Evolutionary conservation across 106 monocot genomes (phyloP).

Genomic region (Dendrobium nobile): DNA sequence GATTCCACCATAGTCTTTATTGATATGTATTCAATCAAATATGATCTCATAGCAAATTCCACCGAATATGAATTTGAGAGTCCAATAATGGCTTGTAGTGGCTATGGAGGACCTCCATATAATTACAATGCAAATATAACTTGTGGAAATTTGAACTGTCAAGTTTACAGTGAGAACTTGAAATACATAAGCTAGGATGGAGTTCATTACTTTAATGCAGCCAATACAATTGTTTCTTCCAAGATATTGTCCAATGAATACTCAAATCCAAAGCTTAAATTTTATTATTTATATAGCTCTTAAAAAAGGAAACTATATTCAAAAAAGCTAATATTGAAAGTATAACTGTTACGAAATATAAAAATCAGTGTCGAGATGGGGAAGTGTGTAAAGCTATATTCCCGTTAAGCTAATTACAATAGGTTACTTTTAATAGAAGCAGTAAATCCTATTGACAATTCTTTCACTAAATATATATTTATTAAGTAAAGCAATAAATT

Average conservation of each 20-base stretch:
- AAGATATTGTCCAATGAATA: slow-evolving; percentile 53
- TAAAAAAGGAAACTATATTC: not conserved
- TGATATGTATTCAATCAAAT: slow-evolving; percentile 57
- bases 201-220: slow-evolving; percentile 73
- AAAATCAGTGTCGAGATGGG: no score
- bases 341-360: no score
- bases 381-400: no score
- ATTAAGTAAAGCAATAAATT: no score
- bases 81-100: not conserved
- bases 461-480: no score
- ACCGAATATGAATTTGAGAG: slow-evolving; percentile 39
- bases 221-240: slow-evolving; percentile 40
- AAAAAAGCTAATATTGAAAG: not conserved
- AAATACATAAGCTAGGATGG: slow-evolving; percentile 71
- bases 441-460: no score
- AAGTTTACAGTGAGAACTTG: no score
- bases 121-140: no score
- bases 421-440: no score
- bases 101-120: no score
- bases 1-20: slow-evolving; percentile 54
- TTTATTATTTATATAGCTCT: slow-evolving; percentile 40
- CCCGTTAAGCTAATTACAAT: no score
- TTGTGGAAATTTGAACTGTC: no score
- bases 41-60: slow-evolving; percentile 54
- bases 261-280: slow-evolving; percentile 34